A percentile compares a stretch with the other conserved stretches of the same genome.
phyloP scores from a whole-genome alignment of 2,329 filamentous ascomycete species.

The Sclerotinia spermophila region DNA sequence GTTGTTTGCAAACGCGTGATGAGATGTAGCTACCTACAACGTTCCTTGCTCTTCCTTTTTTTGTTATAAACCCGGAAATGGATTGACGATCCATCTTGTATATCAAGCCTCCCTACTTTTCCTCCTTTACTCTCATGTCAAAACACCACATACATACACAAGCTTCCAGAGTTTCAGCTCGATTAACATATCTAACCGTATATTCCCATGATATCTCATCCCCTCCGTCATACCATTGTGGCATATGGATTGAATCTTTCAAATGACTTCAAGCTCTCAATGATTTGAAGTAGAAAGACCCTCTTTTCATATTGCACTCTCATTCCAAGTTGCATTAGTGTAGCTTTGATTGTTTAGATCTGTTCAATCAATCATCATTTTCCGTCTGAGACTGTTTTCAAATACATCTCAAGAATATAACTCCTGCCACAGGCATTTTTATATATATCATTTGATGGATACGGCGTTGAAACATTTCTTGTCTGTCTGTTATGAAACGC shows the following conservation, averaged over 20 bases:
- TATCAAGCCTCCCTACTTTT: background rate
- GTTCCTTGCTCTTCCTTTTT: background rate
- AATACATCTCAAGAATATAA: background rate
- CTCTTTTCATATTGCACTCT: rapidly evolving
- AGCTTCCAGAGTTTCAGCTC: background rate
- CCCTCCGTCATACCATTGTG: background rate
- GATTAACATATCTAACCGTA: background rate
- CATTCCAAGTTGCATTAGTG: background rate
- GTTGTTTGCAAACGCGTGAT: background rate
- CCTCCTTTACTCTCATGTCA: background rate
- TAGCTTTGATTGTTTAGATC: background rate
- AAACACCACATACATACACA: background rate
- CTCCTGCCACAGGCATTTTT: background rate
- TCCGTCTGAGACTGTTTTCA: background rate
- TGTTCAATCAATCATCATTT: background rate
- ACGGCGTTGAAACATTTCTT: too few species aligned
- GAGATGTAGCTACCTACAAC: background rate
- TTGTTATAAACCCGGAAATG: background rate
- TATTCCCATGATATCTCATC: background rate
- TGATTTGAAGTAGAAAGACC: background rate
- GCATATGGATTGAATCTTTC: too few species aligned
- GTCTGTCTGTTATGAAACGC: too few species aligned
- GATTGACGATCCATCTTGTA: background rate
- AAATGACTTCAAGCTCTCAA: background rate
- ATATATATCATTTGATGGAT: too few species aligned